These are phyloP conservation scores for Cercospora beticola DNA, from an alignment of 2,329 filamentous ascomycete genomes.

Conservation along the genomic window DNA sequence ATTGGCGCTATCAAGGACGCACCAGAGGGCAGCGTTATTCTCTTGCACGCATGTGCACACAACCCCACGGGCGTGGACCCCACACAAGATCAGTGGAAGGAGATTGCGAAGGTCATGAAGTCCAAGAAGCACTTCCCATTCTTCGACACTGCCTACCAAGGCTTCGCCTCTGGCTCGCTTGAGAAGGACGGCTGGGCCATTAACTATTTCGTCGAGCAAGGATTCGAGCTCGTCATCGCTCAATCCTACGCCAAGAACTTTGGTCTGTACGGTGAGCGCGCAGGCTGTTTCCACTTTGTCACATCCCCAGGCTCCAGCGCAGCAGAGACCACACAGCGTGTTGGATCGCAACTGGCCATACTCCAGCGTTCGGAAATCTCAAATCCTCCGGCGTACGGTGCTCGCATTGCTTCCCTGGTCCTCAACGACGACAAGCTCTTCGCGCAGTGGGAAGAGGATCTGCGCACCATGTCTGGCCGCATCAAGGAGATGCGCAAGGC, in stretches of 20 bases:
- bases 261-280: conserved; percentile 92
- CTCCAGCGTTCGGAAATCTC: conserved; percentile 97
- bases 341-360: conserved; percentile 86
- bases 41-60: conserved; percentile 94
- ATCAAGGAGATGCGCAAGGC: conserved; percentile 88
- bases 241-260: conserved; percentile 59
- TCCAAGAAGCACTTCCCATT: conserved; percentile 89
- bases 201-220: conserved; percentile 88
- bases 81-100: conserved; percentile 88
- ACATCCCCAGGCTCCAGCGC: conserved; percentile 70
- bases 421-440: conserved; percentile 83
- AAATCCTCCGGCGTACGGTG: conserved; percentile 92
- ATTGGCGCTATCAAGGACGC: conserved; percentile 67
- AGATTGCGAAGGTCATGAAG: conserved; percentile 76
- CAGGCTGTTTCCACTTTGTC: conserved; percentile 93
- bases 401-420: conserved; percentile 78
- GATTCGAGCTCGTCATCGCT: conserved; percentile 64
- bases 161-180: conserved; percentile 91
- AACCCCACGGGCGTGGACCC: conserved; percentile 98
- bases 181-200: conserved; percentile 85
- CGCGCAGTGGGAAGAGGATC: conserved; percentile 86
- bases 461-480: conserved; percentile 89
- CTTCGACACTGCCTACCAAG: conserved; percentile 97
- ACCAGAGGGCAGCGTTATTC: conserved; percentile 76
- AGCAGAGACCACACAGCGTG: conserved; percentile 57